Conservation (phyloP, 305 asterid genomes). For the Fraxinus dipetala region DNA sequence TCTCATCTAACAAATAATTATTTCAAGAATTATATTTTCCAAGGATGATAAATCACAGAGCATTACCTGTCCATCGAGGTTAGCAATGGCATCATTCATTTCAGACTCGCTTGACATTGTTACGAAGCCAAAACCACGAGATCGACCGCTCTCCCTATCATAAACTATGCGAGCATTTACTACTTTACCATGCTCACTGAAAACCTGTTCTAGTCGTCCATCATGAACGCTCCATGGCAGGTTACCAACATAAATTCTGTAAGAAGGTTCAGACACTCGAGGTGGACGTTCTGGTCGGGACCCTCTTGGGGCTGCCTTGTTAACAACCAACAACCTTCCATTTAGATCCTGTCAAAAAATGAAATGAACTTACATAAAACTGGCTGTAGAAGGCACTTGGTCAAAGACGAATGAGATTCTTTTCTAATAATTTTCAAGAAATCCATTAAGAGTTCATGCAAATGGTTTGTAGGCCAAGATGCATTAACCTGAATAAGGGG, state of each 20-base stretch:
- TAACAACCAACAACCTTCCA: slow-evolving; percentile 73
- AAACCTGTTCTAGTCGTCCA: slow-evolving; percentile 59
- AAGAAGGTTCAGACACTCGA: slow-evolving; percentile 43
- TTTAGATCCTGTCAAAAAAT: slow-evolving; percentile 53
- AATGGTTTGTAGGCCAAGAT: not conserved
- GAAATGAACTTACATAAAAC: not conserved
- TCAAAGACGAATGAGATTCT: not conserved
- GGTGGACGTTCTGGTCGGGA: slow-evolving; percentile 62
- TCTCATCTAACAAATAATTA: not conserved
- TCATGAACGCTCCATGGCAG: slow-evolving; percentile 78
- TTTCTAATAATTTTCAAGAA: not conserved
- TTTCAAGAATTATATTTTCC: not conserved
- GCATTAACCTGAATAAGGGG: not conserved
- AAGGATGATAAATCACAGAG: not conserved
- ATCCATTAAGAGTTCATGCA: not conserved
- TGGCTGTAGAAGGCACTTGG: not conserved
- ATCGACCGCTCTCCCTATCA: slow-evolving; percentile 77
- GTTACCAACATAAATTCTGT: slow-evolving; percentile 79
- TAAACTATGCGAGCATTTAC: slow-evolving; percentile 65
- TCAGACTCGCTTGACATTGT: slow-evolving; percentile 73
- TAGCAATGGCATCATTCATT: slow-evolving; percentile 77
- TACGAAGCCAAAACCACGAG: slow-evolving; percentile 95
- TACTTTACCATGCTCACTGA: slow-evolving; percentile 82
- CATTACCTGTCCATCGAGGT: slow-evolving; percentile 85
- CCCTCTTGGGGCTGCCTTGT: slow-evolving; percentile 82